Evolutionary conservation across 192 early-diverging fungal genomes (phyloP).

Genomic region (Glomus cerebriforme): DNA sequence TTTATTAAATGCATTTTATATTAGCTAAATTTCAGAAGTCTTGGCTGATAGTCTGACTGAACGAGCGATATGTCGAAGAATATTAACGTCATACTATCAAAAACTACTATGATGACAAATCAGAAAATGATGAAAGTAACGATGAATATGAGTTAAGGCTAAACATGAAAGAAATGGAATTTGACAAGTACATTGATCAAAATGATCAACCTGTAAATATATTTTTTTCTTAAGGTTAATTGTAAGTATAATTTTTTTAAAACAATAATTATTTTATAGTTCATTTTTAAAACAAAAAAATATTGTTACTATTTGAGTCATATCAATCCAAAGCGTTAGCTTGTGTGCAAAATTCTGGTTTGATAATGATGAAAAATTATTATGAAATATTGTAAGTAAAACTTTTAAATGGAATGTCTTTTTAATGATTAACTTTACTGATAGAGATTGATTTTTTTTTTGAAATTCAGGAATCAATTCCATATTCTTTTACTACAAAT

Average conservation of each 20-base stretch:
- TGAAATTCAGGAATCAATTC: conserved; percentile 12
- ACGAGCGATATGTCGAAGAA: too few species aligned
- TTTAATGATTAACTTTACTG: conserved; percentile 10
- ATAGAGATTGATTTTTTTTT: conserved; percentile 6
- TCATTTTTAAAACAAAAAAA: conserved; percentile 26
- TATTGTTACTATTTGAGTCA: conserved; percentile 17
- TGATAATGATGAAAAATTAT: conserved; percentile 25
- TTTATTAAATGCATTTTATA: too few species aligned
- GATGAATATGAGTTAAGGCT: conserved; percentile 10
- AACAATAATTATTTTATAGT: not conserved
- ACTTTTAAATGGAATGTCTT: not conserved
- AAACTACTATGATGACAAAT: not conserved
- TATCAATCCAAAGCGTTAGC: conserved; percentile 17
- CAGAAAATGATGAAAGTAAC: conserved; percentile 2
- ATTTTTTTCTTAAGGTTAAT: not conserved
- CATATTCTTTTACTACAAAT: conserved; percentile 21
- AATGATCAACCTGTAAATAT: conserved; percentile 8
- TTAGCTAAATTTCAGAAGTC: too few species aligned
- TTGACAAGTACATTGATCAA: conserved; percentile 20
- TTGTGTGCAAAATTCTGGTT: conserved; percentile 15
- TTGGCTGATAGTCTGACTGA: too few species aligned
- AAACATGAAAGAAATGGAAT: conserved; percentile 5
- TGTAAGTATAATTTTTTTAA: conserved; percentile 1
- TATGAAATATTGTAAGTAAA: conserved; percentile 28
- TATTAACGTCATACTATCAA: too few species aligned